phyloP scores from a whole-genome alignment of 257 asterid species.

The Plantago major region DNA sequence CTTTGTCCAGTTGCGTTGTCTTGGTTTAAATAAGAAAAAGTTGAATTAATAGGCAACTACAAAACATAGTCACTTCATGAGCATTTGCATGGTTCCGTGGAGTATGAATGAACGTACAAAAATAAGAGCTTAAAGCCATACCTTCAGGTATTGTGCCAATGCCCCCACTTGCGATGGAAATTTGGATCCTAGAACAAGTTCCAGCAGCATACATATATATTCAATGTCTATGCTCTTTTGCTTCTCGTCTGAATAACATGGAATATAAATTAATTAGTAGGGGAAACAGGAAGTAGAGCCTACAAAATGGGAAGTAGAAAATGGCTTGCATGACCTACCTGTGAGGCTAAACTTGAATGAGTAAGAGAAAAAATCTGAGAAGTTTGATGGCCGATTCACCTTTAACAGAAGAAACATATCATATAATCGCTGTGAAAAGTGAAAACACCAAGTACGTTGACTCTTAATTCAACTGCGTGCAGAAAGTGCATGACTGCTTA shows the following conservation, averaged over 20 bases:
- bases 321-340: slow-evolving; percentile 21
- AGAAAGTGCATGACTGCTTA: slow-evolving; percentile 15
- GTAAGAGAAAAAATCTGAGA: slow-evolving; percentile 60
- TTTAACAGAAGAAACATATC: slow-evolving; percentile 26
- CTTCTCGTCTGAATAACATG: slow-evolving; percentile 59
- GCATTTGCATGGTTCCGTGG: no score
- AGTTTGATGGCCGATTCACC: slow-evolving; percentile 65
- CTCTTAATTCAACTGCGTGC: background rate
- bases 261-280: slow-evolving; percentile 5
- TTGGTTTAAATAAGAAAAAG: no score
- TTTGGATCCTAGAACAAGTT: slow-evolving; percentile 64
- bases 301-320: background rate
- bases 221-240: slow-evolving; percentile 83
- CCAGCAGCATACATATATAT: slow-evolving; percentile 62
- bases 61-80: no score
- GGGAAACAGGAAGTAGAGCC: background rate
- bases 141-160: slow-evolving; percentile 74
- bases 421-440: background rate
- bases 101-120: background rate
- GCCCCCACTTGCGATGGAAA: slow-evolving; percentile 60
- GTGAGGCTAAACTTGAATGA: slow-evolving; percentile 72
- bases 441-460: background rate
- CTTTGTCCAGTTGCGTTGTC: no score
- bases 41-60: no score
- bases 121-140: slow-evolving; percentile 13